Conservation (phyloP, 495 filamentous ascomycete genomes). For the Podospora pseudocomata region DNA sequence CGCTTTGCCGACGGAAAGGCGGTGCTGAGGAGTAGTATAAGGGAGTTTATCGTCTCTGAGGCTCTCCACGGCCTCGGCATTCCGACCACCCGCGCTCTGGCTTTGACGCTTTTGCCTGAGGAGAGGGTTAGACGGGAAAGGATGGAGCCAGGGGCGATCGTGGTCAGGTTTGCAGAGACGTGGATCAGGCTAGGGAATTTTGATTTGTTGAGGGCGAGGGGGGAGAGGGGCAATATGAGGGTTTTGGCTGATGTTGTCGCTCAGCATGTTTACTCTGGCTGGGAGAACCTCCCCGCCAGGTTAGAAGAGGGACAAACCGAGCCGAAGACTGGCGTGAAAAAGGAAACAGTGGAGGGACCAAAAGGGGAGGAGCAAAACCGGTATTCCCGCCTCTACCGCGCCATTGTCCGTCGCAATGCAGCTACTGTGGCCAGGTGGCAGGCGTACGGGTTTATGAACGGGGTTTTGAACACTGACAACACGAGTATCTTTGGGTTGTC, state of each 20-base stretch:
- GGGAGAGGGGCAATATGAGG: constrained; percentile 70
- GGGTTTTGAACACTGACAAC: constrained; percentile 92
- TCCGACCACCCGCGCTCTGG: constrained; percentile 80
- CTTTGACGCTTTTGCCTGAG: constrained; percentile 71
- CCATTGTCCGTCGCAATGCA: constrained; percentile 82
- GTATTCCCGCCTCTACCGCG: constrained; percentile 81
- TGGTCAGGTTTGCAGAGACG: constrained; percentile 81
- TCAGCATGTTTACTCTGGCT: constrained; percentile 80
- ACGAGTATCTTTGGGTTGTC: constrained; percentile 84
- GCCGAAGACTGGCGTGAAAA: constrained; percentile 45
- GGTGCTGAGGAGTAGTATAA: constrained; percentile 82
- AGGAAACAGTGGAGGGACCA: constrained; percentile 60
- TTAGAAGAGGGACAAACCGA: constrained; percentile 45
- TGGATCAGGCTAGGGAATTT: constrained; percentile 96
- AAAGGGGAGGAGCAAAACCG: constrained; percentile 70
- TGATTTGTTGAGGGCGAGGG: constrained; percentile 75
- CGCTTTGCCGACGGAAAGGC: constrained; percentile 98
- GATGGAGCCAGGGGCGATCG: constrained; percentile 90
- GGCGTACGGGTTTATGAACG: constrained; percentile 96
- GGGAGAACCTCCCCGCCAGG: constrained; percentile 68
- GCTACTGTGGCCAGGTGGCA: constrained; percentile 91
- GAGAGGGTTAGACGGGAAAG: constrained; percentile 71
- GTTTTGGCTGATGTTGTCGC: constrained; percentile 75
- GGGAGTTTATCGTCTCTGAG: constrained; percentile 91
- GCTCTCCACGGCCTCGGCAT: constrained; percentile 77